Percentiles rank a stretch among this genome's conserved stretches.
Evolutionary conservation across 306 rosid species (phyloP).

Genomic region (Prunus fruticosa): DNA sequence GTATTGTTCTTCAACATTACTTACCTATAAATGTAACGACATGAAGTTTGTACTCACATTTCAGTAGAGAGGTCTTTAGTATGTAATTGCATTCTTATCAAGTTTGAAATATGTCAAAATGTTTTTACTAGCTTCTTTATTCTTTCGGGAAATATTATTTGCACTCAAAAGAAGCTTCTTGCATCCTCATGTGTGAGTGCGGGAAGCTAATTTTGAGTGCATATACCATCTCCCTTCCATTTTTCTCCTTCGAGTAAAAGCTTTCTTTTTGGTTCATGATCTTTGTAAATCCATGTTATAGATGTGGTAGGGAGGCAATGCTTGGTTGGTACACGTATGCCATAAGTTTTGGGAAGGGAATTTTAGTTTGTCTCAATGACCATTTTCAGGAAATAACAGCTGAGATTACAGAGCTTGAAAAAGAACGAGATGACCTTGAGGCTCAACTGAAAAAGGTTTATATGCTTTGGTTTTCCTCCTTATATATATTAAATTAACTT

Average conservation of each 20-base stretch:
- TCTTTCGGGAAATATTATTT: background rate
- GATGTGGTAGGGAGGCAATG: conserved; percentile 14
- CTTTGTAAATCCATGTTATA: background rate
- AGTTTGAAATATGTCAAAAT: background rate
- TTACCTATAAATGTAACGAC: background rate
- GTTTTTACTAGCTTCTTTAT: background rate
- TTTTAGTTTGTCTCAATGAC: conserved; percentile 21
- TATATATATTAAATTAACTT: background rate
- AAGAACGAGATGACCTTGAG: conserved; percentile 79
- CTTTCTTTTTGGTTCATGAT: background rate
- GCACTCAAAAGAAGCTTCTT: background rate
- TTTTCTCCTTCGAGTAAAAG: background rate
- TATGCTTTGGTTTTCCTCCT: background rate
- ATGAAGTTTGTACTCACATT: background rate
- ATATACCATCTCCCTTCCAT: background rate
- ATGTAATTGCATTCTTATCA: background rate
- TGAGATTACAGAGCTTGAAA: conserved; percentile 82
- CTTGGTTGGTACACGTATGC: background rate
- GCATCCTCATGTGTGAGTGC: background rate
- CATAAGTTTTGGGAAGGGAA: conserved; percentile 13
- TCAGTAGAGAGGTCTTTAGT: background rate
- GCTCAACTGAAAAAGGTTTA: conserved; percentile 84
- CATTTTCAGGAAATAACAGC: conserved; percentile 63
- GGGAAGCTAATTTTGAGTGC: background rate
- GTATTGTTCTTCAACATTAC: conserved; percentile 34